Conservation (phyloP, 2,329 filamentous ascomycete species). For the Cylindrodendrum hubeiense region DNA sequence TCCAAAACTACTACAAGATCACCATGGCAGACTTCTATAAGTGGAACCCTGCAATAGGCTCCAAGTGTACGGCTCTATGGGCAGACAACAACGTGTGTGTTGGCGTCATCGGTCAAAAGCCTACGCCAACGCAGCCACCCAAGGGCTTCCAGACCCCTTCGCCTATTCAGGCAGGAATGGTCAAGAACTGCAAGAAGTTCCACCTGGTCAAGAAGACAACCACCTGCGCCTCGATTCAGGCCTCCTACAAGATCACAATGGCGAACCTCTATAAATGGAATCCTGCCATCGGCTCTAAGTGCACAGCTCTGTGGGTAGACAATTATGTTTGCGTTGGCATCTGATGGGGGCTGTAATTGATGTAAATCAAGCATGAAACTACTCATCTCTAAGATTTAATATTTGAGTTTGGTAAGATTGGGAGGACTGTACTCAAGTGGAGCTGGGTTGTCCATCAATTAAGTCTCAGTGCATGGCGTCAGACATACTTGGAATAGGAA, state of each 20-base stretch:
- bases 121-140: not conserved
- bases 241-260: too few relatives aligned
- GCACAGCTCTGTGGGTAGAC: too few relatives aligned
- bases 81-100: slow-evolving; percentile 27
- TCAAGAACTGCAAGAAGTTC: slow-evolving; percentile 3
- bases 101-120: slow-evolving; percentile 12
- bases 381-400: too few relatives aligned
- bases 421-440: too few relatives aligned
- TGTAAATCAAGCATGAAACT: too few relatives aligned
- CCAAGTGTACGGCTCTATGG: slow-evolving; percentile 25
- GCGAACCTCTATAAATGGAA: too few relatives aligned
- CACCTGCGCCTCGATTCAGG: too few relatives aligned
- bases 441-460: not conserved
- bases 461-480: slow-evolving; percentile 4
- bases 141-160: too few relatives aligned
- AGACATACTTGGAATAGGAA: slow-evolving; percentile 6
- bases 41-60: slow-evolving; percentile 36
- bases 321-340: too few relatives aligned
- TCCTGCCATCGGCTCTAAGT: too few relatives aligned
- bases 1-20: slow-evolving; percentile 39
- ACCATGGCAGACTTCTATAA: slow-evolving; percentile 38
- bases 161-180: slow-evolving; percentile 1
- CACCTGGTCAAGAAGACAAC: not conserved
- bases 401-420: too few relatives aligned
- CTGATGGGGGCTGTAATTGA: too few relatives aligned